Percentiles rank a stretch among this genome's conserved stretches.
These are phyloP conservation scores for Bruguiera sexangula DNA, from an alignment of 345 rosid genomes.

Conservation along the genomic window DNA sequence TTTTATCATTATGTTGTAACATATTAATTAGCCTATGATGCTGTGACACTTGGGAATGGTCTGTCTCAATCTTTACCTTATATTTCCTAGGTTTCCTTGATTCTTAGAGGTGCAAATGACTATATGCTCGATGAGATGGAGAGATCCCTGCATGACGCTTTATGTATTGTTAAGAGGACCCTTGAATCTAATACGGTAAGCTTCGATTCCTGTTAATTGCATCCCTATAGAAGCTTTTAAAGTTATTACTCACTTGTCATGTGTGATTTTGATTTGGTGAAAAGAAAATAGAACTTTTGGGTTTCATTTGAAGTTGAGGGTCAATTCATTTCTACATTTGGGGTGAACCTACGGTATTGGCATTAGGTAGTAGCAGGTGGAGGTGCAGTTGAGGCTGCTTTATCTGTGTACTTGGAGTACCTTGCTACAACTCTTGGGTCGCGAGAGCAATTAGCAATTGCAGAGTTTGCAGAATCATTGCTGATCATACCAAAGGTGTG, in stretches of 20 bases:
- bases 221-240: background rate
- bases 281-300: no score
- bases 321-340: background rate
- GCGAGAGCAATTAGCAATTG: slow-evolving; percentile 90
- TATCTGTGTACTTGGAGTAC: slow-evolving; percentile 87
- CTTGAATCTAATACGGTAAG: slow-evolving; percentile 88
- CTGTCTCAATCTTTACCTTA: background rate
- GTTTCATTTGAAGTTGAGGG: background rate
- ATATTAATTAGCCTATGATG: background rate
- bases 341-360: slow-evolving; percentile 4
- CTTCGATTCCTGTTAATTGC: slow-evolving; percentile 4
- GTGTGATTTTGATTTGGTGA: background rate
- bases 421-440: slow-evolving; percentile 94
- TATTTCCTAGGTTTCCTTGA: slow-evolving; percentile 68
- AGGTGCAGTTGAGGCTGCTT: slow-evolving; percentile 94
- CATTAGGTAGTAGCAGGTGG: slow-evolving; percentile 96
- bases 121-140: slow-evolving; percentile 99
- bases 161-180: slow-evolving; percentile 87
- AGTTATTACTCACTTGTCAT: background rate
- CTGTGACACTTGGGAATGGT: background rate
- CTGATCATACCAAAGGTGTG: slow-evolving; percentile 83
- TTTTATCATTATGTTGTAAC: background rate
- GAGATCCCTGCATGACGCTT: slow-evolving; percentile 86
- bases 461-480: slow-evolving; percentile 91
- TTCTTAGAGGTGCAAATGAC: slow-evolving; percentile 96